Base-by-base conservation (phyloP, 2,329 filamentous ascomycete genomes). In the Microthyrium microscopicum region DNA sequence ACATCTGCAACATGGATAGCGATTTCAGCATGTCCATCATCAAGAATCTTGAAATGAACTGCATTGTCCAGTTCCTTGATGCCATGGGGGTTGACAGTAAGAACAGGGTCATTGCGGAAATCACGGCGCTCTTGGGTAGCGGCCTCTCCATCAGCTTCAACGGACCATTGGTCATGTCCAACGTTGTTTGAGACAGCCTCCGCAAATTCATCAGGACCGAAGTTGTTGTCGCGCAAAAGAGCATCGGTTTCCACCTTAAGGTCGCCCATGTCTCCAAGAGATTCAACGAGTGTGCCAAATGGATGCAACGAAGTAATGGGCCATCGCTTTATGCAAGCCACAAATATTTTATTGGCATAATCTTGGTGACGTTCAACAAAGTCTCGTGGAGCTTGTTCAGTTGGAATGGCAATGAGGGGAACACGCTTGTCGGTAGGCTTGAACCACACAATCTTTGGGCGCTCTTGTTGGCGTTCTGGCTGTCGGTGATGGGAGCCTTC, bases 381-480 rank as follows among this genome's bases (percentile, higher is more conserved):
- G 58, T 95, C 89, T 22, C 84, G 78, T 15, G 89, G 89, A 6
- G 89, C 89, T 59, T 98, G 89, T 56, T 98, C 89, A 3, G 89
- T 98, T 2, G 89, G 89, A 42, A 98, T 98, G 34, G 89, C 89
- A 55, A 98, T 98, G 43, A 98, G 66, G 31, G 89, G 89, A 30
- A 98, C 89, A 51, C 89, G 83, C 70, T 98, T 95, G 60, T 98
- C 89, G 1, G 89, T 98, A 38, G 89, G 89, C 66, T 98, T 98
- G 65, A 98, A 98, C 89, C 89, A 98, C 26, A 98, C 89, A 58
- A 98, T 98, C 73, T 98, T 98, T 41, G 89, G 89, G 61, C 94
- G 94, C 42, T 98, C 89, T 53, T 91, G 84, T 41, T 81, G 73
- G 34, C 85, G 81, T 42, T 78, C 76, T 40, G 85, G 81, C 43